phyloP scores from a whole-genome alignment of 306 rosid genomes.

The Lablab purpureus region DNA sequence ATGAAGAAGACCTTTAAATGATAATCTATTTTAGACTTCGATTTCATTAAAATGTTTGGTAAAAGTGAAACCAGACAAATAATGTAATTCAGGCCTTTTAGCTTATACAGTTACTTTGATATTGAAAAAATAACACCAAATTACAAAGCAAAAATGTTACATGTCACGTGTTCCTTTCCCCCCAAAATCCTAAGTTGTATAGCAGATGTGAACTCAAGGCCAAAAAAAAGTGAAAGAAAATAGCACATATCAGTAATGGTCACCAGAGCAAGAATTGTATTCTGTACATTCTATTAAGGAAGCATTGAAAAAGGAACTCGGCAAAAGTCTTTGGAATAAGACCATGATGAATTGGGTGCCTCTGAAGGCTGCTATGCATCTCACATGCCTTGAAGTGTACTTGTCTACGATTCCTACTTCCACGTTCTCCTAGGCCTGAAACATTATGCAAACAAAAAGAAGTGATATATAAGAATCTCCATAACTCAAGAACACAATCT shows the following conservation, averaged over 20 bases:
- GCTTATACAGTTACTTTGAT: conserved; percentile 41
- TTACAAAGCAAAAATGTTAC: conserved; percentile 54
- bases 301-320: conserved; percentile 47
- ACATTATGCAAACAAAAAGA: conserved; percentile 51
- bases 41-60: conserved; percentile 31
- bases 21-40: not conserved
- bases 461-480: conserved; percentile 43
- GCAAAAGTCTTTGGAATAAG: conserved; percentile 46
- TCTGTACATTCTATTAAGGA: conserved; percentile 65
- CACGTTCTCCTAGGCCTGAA: conserved; percentile 95
- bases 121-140: conserved; percentile 37
- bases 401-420: conserved; percentile 62
- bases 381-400: conserved; percentile 43
- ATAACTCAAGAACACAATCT: conserved; percentile 36
- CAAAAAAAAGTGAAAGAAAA: conserved; percentile 31
- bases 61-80: conserved; percentile 2
- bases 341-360: conserved; percentile 52
- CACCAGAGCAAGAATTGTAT: conserved; percentile 49
- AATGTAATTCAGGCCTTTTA: conserved; percentile 5
- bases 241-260: conserved; percentile 48
- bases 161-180: conserved; percentile 42
- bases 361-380: conserved; percentile 44
- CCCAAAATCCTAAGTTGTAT: conserved; percentile 28
- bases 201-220: conserved; percentile 16
- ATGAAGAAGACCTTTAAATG: not conserved